phyloP scores from a whole-genome alignment of 768 basidiomycete species.

The Lentinula lateritia region DNA sequence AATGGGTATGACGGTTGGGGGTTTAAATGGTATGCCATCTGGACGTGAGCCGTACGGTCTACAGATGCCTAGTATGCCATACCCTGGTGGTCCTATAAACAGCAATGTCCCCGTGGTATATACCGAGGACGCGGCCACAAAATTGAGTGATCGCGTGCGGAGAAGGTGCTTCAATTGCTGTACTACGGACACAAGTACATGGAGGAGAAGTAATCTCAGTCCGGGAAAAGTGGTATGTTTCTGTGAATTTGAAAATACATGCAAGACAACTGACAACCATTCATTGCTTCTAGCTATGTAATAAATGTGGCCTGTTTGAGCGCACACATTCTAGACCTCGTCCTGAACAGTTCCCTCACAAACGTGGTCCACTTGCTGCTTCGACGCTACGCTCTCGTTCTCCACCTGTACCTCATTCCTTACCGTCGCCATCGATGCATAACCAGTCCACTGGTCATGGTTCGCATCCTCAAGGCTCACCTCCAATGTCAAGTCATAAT shows the following conservation, averaged over 20 bases:
- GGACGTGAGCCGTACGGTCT: not conserved
- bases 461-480: not conserved
- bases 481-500: not conserved
- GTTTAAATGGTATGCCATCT: not conserved
- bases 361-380: conserved; percentile 61
- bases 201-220: conserved; percentile 70
- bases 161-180: conserved; percentile 81
- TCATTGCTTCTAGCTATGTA: conserved; percentile 36
- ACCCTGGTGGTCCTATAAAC: not conserved
- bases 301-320: conserved; percentile 79
- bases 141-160: conserved; percentile 71
- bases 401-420: conserved; percentile 29
- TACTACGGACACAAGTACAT: conserved; percentile 80
- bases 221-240: conserved; percentile 73
- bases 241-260: conserved; percentile 6
- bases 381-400: conserved; percentile 45
- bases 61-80: not conserved
- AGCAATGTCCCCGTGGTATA: conserved; percentile 22
- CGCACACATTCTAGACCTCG: conserved; percentile 74
- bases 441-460: not conserved
- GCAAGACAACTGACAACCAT: not conserved
- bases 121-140: conserved; percentile 79
- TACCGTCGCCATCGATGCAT: conserved; percentile 8
- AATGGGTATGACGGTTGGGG: conserved; percentile 1
- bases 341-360: conserved; percentile 79